Evolutionary conservation across 768 basidiomycete species (phyloP).

Genomic region (Boletus vinaceobasis): DNA sequence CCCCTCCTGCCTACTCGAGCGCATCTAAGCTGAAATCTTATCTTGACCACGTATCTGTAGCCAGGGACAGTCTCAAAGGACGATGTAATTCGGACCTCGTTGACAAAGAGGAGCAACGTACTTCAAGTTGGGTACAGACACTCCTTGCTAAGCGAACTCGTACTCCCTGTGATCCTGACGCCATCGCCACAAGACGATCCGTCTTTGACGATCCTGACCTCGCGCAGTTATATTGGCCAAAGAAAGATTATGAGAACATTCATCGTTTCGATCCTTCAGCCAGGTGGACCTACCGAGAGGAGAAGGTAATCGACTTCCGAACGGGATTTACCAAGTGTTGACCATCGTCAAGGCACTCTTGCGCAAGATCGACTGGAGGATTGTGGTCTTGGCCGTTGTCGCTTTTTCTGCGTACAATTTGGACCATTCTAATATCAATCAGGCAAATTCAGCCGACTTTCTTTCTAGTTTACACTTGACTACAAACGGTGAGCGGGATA

Average conservation of each 20-base stretch:
- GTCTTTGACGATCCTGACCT: slow-evolving; percentile 51
- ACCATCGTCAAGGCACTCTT: slow-evolving; percentile 37
- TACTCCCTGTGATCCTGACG: slow-evolving; percentile 26
- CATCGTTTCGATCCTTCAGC: slow-evolving; percentile 54
- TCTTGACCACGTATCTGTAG: too few relatives aligned
- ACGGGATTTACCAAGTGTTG: neutral
- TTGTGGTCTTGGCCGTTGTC: slow-evolving; percentile 55
- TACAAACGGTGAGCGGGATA: too few relatives aligned
- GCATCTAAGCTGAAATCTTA: too few relatives aligned
- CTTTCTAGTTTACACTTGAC: too few relatives aligned
- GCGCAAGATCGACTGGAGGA: slow-evolving; percentile 58
- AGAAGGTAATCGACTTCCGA: too few relatives aligned
- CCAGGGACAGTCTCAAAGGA: neutral
- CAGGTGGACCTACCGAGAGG: slow-evolving; percentile 58
- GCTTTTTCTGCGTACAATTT: slow-evolving; percentile 57
- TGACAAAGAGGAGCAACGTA: neutral
- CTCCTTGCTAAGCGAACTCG: neutral
- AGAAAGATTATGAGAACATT: slow-evolving; percentile 47
- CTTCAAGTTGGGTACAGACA: neutral
- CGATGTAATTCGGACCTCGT: neutral
- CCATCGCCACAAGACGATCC: slow-evolving; percentile 48
- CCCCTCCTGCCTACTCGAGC: too few relatives aligned
- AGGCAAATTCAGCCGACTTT: too few relatives aligned
- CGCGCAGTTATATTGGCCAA: slow-evolving; percentile 38
- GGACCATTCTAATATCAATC: slow-evolving; percentile 51